Base-by-base conservation (phyloP, 768 basidiomycete genomes). In the Podaxis pistillaris region DNA sequence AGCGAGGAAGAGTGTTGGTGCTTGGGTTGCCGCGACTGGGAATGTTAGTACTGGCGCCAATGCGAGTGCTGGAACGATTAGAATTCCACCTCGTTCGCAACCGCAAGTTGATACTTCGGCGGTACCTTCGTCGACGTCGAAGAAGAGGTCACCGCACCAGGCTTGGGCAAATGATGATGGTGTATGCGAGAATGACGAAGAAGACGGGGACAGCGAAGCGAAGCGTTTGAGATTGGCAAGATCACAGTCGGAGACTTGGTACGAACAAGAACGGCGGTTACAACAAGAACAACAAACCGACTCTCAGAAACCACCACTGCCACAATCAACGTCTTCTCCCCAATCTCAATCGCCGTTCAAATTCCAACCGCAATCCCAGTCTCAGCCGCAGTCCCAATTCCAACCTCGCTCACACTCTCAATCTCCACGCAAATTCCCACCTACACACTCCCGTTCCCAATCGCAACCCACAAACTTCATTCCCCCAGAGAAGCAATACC, bases 401-500 rank as follows among this genome's bases (percentile, higher is more conserved):
- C 44, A 46, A 17, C 19, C 44, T n/a, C 44, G 44, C 2, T 19
- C 44, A 46, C 26, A 28, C 15, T 52, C 50, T 8, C 50, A 53
- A 53, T n/a, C 33, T 1, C 38, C 33, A 12, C 58, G 15, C 19
- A 46, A 46, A 22, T 19, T 46, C 9, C 26, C 58, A 0, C 47
- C 46, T 26, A 51, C 53, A 12, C 49, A 60, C 41, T 64, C 46
- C 13, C 24, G 24, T 5, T 47, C 22, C n/a, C 58, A 26, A 38
- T 28, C 37, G 4, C 52, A 24, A 22, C 12, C 47, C 22, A 46
- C 22, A 9, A 33, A 37, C 15, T 62, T 65, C 9, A 24, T 56
- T 17, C 63, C 72, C 8, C 71, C 73, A 9, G 60, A 56, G 44
- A 74, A 74, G 63, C 77, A 78, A 64, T 78, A 75, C 65, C 76